These are phyloP conservation scores for Podaxis sp. DNA, from an alignment of 768 basidiomycete genomes.

Conservation along the genomic window DNA sequence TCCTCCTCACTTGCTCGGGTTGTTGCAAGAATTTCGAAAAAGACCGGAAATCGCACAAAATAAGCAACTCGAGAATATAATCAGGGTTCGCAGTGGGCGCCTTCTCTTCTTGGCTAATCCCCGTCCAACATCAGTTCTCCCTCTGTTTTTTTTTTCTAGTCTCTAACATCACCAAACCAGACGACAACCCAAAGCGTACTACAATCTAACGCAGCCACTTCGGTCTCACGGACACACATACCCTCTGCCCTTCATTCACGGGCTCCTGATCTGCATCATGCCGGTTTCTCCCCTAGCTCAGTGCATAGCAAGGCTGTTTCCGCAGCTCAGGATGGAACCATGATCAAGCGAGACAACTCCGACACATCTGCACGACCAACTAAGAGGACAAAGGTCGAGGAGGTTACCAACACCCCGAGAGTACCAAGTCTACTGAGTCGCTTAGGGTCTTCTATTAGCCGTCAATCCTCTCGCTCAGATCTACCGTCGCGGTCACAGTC, in stretches of 20 bases:
- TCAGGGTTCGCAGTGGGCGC: constrained; percentile 58
- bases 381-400: constrained; percentile 12
- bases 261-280: not conserved
- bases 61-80: constrained; percentile 38
- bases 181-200: not conserved
- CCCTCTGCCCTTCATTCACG: not conserved
- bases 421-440: constrained; percentile 18
- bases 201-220: not conserved
- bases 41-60: constrained; percentile 23
- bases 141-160: constrained; percentile 10
- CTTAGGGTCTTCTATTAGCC: constrained; percentile 11
- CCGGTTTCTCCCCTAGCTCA: not conserved
- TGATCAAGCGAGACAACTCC: constrained; percentile 1
- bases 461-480: constrained; percentile 11
- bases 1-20: constrained; percentile 37
- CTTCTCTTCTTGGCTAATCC: constrained; percentile 21
- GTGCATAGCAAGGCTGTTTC: not conserved
- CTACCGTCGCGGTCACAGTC: constrained; percentile 1
- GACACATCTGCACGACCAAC: constrained; percentile 7
- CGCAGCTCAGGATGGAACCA: not conserved
- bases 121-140: constrained; percentile 10
- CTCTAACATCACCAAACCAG: constrained; percentile 4
- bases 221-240: not conserved
- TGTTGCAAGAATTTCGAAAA: constrained; percentile 30
- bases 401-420: not conserved